Base-by-base conservation (phyloP, 2,329 filamentous ascomycete species). In the Stromatinia cepivora region DNA sequence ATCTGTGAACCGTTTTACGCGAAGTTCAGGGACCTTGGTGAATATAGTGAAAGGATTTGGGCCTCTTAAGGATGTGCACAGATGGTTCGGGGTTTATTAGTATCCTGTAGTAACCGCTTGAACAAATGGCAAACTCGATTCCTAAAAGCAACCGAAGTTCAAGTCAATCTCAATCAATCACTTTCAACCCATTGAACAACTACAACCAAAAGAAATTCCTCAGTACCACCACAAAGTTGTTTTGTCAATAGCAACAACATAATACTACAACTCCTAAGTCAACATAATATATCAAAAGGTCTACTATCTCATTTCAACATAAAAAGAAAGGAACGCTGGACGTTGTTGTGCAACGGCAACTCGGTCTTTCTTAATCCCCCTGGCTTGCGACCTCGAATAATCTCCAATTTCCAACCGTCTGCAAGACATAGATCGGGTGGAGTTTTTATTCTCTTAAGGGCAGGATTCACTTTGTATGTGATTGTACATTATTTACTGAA, bases 381-480 rank as follows among this genome's bases (percentile, higher is more conserved):
- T 52, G 46, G 46, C n/a, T 65, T 39, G 62, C 48, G 64, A 66
- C 64, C 11, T 58, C 28, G 28, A 57, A 20, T 31, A 11, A 46
- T 45, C 63, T 66, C 58, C 6, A 25, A 39, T 17, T n/a, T 25
- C 31, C 46, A 52, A 63, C 46, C 15, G 31, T 52, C 59, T 63
- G n/a, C 34, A 39, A 52, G 22, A 25, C 36, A 66, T 13, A 66
- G 52, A 67, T 50, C 22, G 45, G 64, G 53, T 67, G 64, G 22
- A 39, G 31, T 39, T 52, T 36, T 36, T 31, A 36, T n/a, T 65
- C 48, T 39, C 22, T 11, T 17, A 52, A 50, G 31, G 22, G 31
- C 62, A 65, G 62, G 4, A 31, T 39, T 61, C 42, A 62, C 45
- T 67, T 61, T 67, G 66, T 67, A 67, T 48, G 66, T 62, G n/a